Conservation (phyloP, 148 eudicot genomes). For the Rhododendron vialii region DNA sequence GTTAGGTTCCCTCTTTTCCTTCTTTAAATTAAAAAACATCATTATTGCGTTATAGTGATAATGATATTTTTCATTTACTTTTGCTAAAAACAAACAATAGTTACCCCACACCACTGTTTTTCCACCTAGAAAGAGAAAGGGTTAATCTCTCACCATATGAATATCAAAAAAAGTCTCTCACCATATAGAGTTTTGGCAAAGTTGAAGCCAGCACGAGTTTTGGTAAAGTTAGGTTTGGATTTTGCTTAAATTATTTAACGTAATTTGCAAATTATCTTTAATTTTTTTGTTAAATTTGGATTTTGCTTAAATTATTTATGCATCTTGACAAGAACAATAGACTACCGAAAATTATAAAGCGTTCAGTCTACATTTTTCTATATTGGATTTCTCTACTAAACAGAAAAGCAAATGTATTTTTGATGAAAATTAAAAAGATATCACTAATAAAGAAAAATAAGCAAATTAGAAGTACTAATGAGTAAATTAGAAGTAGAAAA, state of each 20-base stretch:
- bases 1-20: slow-evolving; percentile 24
- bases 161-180: too few relatives aligned
- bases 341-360: not conserved
- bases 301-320: not conserved
- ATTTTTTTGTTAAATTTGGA: not conserved
- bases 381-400: too few relatives aligned
- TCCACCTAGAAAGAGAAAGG: not conserved
- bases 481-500: too few relatives aligned
- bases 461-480: too few relatives aligned
- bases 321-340: not conserved
- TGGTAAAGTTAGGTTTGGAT: too few relatives aligned
- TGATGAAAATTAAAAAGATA: too few relatives aligned
- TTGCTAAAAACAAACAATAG: not conserved
- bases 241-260: not conserved
- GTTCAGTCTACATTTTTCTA: too few relatives aligned
- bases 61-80: not conserved
- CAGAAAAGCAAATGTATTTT: too few relatives aligned
- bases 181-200: not conserved
- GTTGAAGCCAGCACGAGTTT: too few relatives aligned
- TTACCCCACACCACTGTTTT: not conserved
- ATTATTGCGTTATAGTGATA: not conserved
- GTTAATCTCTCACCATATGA: too few relatives aligned
- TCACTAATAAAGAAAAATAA: too few relatives aligned
- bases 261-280: not conserved
- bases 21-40: not conserved